Evolutionary conservation across 352 stramenopile species (phyloP), one percentile per base, ranked within the genome.

Genomic region (Pythium angustatum): DNA sequence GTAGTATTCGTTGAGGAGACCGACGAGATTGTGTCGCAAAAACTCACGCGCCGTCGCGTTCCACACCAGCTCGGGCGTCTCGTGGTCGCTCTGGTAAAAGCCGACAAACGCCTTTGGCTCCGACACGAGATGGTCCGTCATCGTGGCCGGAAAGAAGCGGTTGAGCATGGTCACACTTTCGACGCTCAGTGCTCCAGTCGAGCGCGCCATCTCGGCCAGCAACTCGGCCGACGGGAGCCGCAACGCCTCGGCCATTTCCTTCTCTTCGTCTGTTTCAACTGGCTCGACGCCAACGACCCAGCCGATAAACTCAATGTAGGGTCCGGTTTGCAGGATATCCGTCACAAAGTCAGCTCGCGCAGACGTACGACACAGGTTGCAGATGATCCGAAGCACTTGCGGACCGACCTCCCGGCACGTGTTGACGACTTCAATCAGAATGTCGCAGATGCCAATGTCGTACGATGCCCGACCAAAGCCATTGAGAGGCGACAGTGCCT

Each of bases 51-150:
- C 96, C 4, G 85, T 77, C 21, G 71, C 68, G 53, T 97, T 96
- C 96, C 96, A 99, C 26, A 99, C 93, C 10, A 98, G 79, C 66
- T 98, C 96, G 0, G 96, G 96, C 24, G 82, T 96, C 64, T 96
- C 90, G 63, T 96, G 91, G 50, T 98, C 89, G 40, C 63, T 69
- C 79, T 98, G 75, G 55, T 83, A 80, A 48, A 83, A 94, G 44
- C 77, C 73, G 38, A 87, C 57, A 36, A 84, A 92, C 0, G 64
- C 75, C 14, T 79, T 57, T 8, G 80, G 83, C 19, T 69, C 72
- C 38, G 72, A 72, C 19, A 81, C 78, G 49, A 96, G 75, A 56
- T 81, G 65, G 5, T 83, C 78, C 30, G 87, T 73, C 41, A 96
- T 70, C 2, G 78, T 61, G 7, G 78, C 73, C 6, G 87, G 85